Percentiles rank a stretch among this genome's conserved stretches.
Conservation (phyloP, 805 yeast genomes). For the Tetrapisispora phaffii region DNA sequence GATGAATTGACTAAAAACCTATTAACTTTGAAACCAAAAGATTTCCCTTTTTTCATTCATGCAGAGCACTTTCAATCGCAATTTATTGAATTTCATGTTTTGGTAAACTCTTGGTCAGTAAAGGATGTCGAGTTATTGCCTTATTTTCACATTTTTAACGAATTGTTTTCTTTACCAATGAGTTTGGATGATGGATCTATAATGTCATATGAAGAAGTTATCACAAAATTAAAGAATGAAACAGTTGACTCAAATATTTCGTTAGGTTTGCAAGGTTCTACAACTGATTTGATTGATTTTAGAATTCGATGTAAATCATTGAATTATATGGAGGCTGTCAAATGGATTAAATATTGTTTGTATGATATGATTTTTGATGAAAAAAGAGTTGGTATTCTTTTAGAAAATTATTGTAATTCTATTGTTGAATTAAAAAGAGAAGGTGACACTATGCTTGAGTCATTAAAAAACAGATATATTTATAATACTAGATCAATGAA, state of each 20-base stretch:
- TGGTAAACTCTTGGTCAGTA: conserved; percentile 48
- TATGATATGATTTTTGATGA: conserved; percentile 63
- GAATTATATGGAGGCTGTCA: conserved; percentile 59
- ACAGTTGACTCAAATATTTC: conserved; percentile 50
- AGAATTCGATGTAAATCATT: conserved; percentile 49
- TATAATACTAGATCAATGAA: conserved; percentile 53
- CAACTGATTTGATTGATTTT: conserved; percentile 57
- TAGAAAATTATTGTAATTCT: conserved; percentile 33
- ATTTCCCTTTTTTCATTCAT: conserved; percentile 62
- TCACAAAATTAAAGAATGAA: conserved; percentile 61
- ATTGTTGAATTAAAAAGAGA: conserved; percentile 32
- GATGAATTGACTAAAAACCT: conserved; percentile 24
- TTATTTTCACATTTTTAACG: conserved; percentile 54
- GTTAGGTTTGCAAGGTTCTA: conserved; percentile 48
- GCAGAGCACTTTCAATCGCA: conserved; percentile 72
- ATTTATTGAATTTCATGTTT: conserved; percentile 59
- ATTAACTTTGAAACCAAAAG: conserved; percentile 30
- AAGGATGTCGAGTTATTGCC: conserved; percentile 42
- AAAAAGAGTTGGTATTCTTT: conserved; percentile 53
- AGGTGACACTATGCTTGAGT: conserved; percentile 48
- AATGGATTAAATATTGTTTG: conserved; percentile 64
- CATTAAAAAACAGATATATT: conserved; percentile 46
- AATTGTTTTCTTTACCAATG: conserved; percentile 66
- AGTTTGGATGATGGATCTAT: conserved; percentile 47
- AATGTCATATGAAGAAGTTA: conserved; percentile 67